Evolutionary conservation across 352 stramenopile genomes (phyloP).

Genomic region (Globisporangium irregulare): DNA sequence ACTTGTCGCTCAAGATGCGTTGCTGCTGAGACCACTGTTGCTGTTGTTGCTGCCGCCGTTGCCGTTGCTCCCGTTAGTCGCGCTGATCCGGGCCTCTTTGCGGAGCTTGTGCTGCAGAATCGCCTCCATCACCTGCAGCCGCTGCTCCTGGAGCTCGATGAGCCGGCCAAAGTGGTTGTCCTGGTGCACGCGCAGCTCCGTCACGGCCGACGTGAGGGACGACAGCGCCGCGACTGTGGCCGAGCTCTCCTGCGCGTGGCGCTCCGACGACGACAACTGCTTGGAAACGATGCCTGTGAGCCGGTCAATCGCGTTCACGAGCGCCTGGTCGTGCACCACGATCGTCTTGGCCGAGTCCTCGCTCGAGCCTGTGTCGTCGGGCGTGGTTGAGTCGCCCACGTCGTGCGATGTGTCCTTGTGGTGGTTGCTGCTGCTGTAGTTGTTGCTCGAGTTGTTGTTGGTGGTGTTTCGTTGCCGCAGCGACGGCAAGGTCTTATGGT

Average conservation of each 20-base stretch:
- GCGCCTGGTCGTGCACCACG: slow-evolving; percentile 53
- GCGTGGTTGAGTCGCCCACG: slow-evolving; percentile 50
- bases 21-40: not conserved
- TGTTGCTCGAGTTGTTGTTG: slow-evolving; percentile 1
- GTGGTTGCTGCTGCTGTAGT: slow-evolving; percentile 4
- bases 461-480: slow-evolving; percentile 5
- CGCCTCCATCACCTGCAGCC: slow-evolving; percentile 60
- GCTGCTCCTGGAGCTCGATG: slow-evolving; percentile 65
- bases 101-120: slow-evolving; percentile 58
- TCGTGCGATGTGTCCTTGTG: slow-evolving; percentile 15
- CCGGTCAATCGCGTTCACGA: slow-evolving; percentile 60
- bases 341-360: slow-evolving; percentile 39
- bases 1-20: not conserved
- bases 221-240: slow-evolving; percentile 26
- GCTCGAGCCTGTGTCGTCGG: slow-evolving; percentile 42
- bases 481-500: slow-evolving; percentile 10
- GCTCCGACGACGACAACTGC: slow-evolving; percentile 35
- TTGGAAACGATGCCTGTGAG: slow-evolving; percentile 58
- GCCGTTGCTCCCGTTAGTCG: not conserved
- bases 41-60: not conserved
- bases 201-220: slow-evolving; percentile 45
- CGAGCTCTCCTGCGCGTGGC: slow-evolving; percentile 29
- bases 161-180: slow-evolving; percentile 38
- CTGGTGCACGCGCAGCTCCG: slow-evolving; percentile 52
- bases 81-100: slow-evolving; percentile 33